A percentile compares a stretch with the other conserved stretches of the same genome.
These are phyloP conservation scores for Garcia nutans DNA, from an alignment of 345 rosid genomes.

Conservation along the genomic window DNA sequence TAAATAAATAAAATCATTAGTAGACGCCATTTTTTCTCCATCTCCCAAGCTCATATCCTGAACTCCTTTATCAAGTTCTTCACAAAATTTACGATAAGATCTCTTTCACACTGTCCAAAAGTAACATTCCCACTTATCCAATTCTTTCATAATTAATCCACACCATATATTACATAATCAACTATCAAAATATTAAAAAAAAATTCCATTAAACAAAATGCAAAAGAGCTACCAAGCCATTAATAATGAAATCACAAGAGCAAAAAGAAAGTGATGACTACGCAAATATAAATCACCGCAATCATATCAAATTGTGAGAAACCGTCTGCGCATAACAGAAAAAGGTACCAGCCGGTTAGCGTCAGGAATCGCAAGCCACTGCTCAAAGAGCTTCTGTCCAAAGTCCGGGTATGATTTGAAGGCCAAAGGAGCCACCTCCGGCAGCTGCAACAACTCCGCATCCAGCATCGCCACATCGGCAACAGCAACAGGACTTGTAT, in stretches of 20 bases:
- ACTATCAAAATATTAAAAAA: not conserved
- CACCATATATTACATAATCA: not conserved
- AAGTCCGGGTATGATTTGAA: conserved; percentile 74
- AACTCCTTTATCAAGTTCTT: not conserved
- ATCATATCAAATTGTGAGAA: not conserved
- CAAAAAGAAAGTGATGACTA: not conserved
- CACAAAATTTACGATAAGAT: not conserved
- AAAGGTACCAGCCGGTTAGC: conserved; percentile 65
- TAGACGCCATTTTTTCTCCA: not conserved
- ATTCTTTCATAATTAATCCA: not conserved
- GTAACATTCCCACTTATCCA: not conserved
- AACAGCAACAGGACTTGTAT: conserved; percentile 17
- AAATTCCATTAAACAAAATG: not conserved
- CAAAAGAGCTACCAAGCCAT: not conserved
- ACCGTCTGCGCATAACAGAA: not conserved
- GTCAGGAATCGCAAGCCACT: conserved; percentile 94
- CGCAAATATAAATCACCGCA: not conserved
- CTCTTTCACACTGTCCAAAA: not conserved
- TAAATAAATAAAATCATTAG: not conserved
- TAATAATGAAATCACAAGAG: not conserved
- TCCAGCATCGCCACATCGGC: conserved; percentile 69
- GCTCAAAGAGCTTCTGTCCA: conserved; percentile 74
- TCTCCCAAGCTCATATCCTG: not conserved
- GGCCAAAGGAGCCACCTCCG: conserved; percentile 68
- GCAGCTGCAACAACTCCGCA: conserved; percentile 79